Percentiles rank a stretch among this genome's conserved stretches.
Evolutionary conservation across 2,329 filamentous ascomycete species (phyloP).

Genomic region (Stemphylium vesicarium): DNA sequence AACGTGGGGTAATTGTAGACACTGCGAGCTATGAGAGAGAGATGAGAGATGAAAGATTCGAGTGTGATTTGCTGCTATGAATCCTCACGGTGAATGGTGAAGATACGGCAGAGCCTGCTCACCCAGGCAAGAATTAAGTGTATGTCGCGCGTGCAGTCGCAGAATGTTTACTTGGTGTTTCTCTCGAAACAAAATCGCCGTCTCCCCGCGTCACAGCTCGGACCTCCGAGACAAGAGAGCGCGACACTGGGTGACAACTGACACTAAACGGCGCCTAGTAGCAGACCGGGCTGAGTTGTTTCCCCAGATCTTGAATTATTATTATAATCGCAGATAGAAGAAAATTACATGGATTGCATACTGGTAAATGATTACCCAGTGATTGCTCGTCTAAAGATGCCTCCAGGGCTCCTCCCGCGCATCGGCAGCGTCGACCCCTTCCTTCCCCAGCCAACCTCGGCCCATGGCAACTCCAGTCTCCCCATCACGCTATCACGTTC

Average conservation of each 20-base stretch:
- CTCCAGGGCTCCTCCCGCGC: neutral
- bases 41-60: neutral
- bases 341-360: no score
- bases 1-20: conserved; percentile 50
- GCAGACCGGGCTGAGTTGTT: no score
- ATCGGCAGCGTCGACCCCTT: conserved; percentile 3
- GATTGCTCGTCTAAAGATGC: neutral
- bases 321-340: no score
- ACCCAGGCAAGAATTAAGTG: conserved; percentile 33
- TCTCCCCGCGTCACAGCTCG: conserved; percentile 32
- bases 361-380: no score
- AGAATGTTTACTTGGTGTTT: conserved; percentile 19
- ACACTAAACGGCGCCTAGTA: neutral
- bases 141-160: conserved; percentile 16
- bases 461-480: conserved; percentile 21
- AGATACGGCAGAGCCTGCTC: conserved; percentile 28
- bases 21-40: neutral
- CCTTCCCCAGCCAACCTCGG: conserved; percentile 34
- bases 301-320: no score
- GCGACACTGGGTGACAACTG: neutral
- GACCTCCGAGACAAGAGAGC: conserved; percentile 18
- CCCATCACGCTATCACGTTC: conserved; percentile 28
- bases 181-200: conserved; percentile 10
- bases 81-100: neutral
- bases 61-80: neutral